Conservation (phyloP, 2,329 filamentous ascomycete genomes). For the Mycogone perniciosa region DNA sequence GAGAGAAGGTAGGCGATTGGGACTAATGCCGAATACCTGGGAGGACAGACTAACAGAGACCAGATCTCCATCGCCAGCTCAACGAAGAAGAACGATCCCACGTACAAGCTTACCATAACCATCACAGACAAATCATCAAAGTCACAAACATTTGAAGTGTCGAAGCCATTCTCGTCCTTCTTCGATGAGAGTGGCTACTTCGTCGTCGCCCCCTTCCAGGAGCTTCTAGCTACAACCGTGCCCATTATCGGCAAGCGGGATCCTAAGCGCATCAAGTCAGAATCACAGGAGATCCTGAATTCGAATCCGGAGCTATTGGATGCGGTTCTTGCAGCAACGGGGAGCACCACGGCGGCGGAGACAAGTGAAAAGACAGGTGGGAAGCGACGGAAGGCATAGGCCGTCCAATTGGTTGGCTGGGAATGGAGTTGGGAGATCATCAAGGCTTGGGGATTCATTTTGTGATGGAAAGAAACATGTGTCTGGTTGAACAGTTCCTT, state of each 20-base stretch:
- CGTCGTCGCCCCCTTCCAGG: conserved; percentile 69
- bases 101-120: conserved; percentile 69
- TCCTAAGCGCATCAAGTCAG: conserved; percentile 45
- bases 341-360: conserved; percentile 27
- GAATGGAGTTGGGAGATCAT: too few species aligned
- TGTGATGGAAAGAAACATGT: too few species aligned
- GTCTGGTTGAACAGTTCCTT: too few species aligned
- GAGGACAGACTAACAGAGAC: conserved; percentile 13
- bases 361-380: conserved; percentile 34
- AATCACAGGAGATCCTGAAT: conserved; percentile 31
- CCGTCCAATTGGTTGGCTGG: too few species aligned
- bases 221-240: conserved; percentile 64
- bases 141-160: conserved; percentile 45
- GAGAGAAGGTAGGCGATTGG: conserved; percentile 49
- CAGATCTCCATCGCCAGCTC: conserved; percentile 68
- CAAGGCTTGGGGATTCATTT: too few species aligned
- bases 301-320: conserved; percentile 44
- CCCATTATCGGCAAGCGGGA: conserved; percentile 61
- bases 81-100: conserved; percentile 71
- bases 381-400: conserved; percentile 41
- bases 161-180: conserved; percentile 65
- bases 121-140: conserved; percentile 36
- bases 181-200: conserved; percentile 70
- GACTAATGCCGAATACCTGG: background rate
- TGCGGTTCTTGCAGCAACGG: conserved; percentile 36